Percentiles rank a stretch among this genome's conserved stretches.
Conservation (phyloP, 768 basidiomycete species). For the Mrakia frigida region DNA sequence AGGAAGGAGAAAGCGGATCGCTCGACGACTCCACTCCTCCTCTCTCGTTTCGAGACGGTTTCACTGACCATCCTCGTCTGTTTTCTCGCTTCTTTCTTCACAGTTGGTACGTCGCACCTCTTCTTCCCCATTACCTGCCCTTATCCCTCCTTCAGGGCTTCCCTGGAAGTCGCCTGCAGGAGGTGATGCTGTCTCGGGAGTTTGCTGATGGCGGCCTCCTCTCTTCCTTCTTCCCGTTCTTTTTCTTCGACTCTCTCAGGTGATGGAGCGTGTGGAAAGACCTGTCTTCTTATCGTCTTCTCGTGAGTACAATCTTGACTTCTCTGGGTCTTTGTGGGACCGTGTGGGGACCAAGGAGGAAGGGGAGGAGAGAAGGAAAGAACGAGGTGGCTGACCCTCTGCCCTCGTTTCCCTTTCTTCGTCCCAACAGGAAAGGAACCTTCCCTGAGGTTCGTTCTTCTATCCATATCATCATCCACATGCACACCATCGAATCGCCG, state of each 20-base stretch:
- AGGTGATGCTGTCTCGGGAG: neutral
- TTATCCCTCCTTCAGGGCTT: neutral
- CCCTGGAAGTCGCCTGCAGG: neutral
- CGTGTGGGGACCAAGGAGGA: neutral
- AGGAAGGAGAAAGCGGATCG: no score
- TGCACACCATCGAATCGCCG: neutral
- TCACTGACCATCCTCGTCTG: no score
- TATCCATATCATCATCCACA: neutral
- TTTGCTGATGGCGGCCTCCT: neutral
- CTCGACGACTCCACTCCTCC: neutral
- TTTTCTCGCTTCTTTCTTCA: neutral
- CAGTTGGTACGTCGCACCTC: constrained; percentile 2
- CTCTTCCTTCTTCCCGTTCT: neutral
- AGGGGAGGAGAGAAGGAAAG: neutral
- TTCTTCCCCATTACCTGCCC: neutral
- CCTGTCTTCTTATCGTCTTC: constrained; percentile 34
- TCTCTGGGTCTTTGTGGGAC: neutral
- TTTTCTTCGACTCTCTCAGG: constrained; percentile 16
- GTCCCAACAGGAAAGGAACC: constrained; percentile 30
- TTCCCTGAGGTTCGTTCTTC: constrained; percentile 30
- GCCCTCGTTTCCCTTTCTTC: neutral
- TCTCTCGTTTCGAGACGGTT: no score
- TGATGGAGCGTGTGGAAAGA: constrained; percentile 91
- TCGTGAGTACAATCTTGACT: constrained; percentile 12
- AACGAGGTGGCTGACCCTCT: neutral